phyloP scores from a whole-genome alignment of 129 eudicot genomes.

The Calendula officinalis region DNA sequence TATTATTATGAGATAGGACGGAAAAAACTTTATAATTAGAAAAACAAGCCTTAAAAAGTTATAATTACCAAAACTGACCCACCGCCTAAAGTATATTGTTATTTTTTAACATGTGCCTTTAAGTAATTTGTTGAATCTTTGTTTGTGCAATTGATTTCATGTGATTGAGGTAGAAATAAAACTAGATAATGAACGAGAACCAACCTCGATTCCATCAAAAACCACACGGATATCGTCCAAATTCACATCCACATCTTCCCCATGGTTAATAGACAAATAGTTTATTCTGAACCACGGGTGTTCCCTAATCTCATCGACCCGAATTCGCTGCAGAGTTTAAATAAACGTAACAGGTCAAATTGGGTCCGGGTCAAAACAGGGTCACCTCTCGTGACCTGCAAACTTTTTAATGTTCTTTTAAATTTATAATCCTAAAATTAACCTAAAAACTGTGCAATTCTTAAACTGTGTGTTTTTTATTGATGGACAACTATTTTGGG shows the following conservation, averaged over 20 bases:
- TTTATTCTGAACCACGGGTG: slow-evolving; percentile 77
- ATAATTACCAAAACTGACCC: too few relatives aligned
- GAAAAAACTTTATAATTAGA: too few relatives aligned
- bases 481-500: too few relatives aligned
- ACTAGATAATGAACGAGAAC: background rate
- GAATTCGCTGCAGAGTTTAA: slow-evolving; percentile 57
- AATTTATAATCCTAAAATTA: too few relatives aligned
- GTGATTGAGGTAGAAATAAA: background rate
- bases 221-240: slow-evolving; percentile 90
- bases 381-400: too few relatives aligned
- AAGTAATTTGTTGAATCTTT: background rate
- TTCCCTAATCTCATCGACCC: slow-evolving; percentile 53
- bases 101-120: background rate
- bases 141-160: background rate
- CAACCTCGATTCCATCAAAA: slow-evolving; percentile 86
- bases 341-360: background rate
- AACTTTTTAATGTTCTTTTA: too few relatives aligned
- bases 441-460: too few relatives aligned
- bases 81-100: too few relatives aligned
- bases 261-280: slow-evolving; percentile 52
- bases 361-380: too few relatives aligned
- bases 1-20: too few relatives aligned
- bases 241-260: slow-evolving; percentile 71
- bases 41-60: too few relatives aligned
- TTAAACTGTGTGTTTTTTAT: too few relatives aligned